Base-by-base conservation (phyloP, 345 rosid species). In the Rhizophora mangle region DNA sequence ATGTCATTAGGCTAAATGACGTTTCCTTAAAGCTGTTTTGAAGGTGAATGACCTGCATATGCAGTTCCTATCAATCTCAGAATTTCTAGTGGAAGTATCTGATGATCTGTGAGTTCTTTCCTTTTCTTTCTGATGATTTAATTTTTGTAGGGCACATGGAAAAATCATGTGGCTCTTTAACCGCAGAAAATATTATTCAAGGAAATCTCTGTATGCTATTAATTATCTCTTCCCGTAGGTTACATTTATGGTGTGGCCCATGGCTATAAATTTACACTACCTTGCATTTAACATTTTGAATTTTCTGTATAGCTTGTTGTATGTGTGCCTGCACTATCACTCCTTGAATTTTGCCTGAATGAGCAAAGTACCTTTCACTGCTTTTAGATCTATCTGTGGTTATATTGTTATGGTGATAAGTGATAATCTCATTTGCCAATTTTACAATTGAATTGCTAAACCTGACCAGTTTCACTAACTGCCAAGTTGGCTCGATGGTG, bases 41-140 rank as follows among this genome's bases (percentile, higher is more conserved):
- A 76, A 94, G 98, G 95, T 88, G 75, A 85, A 86, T 83, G 90
- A 82, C 71, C 62, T 87, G 88, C 95, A 91, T 69, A 89, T 89
- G 96, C 95, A 87, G 59, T 91, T 94, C 75, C 72, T 94, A 61
- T 94, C 96, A 21, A 75, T 81, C 49, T 91, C 98, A 11, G 97
- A 91, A 76, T 88, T 89, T 76, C 79, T 94, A 29, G 96, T 89
- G 54, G 98, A 91, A 85, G 82, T 94, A 62, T 87, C 97, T 20
- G 97, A 89, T 79, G 97, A 94, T 71, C 83, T 91, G 97, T 90
- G 81, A 66, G 85, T 73, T 31, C 61, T 60, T 65, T 57, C 20
- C 32, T 60, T 4, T 74, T 1, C 64, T 21, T 62, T 52, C 77
- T 70, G 24, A 55, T 49, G n/a, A 2, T 21, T 68, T 22, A 54